Conservation (phyloP, 2,329 filamentous ascomycete genomes). For the Simplicillium sp. region DNA sequence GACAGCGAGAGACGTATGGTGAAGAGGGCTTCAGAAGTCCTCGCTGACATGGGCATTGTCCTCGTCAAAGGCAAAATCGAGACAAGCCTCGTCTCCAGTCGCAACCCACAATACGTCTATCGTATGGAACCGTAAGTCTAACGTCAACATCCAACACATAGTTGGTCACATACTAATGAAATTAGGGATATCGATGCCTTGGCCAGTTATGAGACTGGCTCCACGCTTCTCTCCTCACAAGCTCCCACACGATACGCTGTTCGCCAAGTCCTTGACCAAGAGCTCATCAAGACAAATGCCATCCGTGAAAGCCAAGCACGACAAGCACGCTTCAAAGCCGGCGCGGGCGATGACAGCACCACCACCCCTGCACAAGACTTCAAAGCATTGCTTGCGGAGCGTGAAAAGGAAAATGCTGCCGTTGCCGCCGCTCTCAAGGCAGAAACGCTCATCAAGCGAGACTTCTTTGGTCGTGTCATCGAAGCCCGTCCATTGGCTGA, state of each 20-base stretch:
- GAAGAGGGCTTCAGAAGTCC: constrained; percentile 65
- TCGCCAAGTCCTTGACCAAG: constrained; percentile 85
- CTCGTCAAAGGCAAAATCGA: constrained; percentile 79
- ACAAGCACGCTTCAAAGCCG: constrained; percentile 54
- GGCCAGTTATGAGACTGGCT: constrained; percentile 61
- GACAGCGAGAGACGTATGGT: constrained; percentile 79
- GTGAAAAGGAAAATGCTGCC: constrained; percentile 22
- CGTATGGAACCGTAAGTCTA: constrained; percentile 85
- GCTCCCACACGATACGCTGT: constrained; percentile 84
- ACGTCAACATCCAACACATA: not conserved
- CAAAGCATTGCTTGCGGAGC: constrained; percentile 25
- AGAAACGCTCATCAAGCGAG: constrained; percentile 48
- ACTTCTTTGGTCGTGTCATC: constrained; percentile 79
- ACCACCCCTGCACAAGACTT: constrained; percentile 15
- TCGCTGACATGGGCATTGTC: constrained; percentile 72
- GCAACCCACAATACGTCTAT: constrained; percentile 70
- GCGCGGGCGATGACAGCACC: constrained; percentile 18
- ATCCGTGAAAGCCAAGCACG: constrained; percentile 57
- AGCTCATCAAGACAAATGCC: constrained; percentile 65
- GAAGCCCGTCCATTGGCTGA: constrained; percentile 28
- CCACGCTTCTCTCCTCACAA: constrained; percentile 44
- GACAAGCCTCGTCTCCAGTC: constrained; percentile 46
- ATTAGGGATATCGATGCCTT: constrained; percentile 66
- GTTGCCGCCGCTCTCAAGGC: constrained; percentile 8
- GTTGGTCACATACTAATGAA: constrained; percentile 6